phyloP scores from a whole-genome alignment of 768 basidiomycete species.

The Polyporus arcularius region DNA sequence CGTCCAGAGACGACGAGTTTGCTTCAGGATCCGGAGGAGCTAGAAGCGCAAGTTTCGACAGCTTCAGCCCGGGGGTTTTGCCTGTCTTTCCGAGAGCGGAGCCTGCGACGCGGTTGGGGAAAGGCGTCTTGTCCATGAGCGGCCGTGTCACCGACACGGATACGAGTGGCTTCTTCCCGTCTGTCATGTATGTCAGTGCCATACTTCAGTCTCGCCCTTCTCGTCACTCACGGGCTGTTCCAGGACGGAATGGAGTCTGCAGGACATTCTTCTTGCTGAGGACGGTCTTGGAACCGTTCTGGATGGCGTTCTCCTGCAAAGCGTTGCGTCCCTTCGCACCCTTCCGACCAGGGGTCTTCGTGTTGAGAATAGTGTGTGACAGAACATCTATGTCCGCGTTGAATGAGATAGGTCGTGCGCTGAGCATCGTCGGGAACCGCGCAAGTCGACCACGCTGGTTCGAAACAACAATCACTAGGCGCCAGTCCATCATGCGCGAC shows the following conservation, averaged over 20 bases:
- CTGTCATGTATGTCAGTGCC: not conserved
- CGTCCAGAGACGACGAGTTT: conserved; percentile 32
- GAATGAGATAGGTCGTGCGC: conserved; percentile 16
- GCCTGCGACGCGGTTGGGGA: conserved; percentile 54
- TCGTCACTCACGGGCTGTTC: conserved; percentile 29
- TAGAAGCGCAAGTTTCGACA: conserved; percentile 39
- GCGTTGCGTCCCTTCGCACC: conserved; percentile 39
- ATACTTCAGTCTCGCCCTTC: no score
- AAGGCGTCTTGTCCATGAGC: conserved; percentile 75
- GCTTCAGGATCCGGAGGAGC: conserved; percentile 24
- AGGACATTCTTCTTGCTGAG: conserved; percentile 41
- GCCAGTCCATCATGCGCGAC: not conserved
- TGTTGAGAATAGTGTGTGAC: conserved; percentile 10
- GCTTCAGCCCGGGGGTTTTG: conserved; percentile 33
- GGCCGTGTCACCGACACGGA: conserved; percentile 41
- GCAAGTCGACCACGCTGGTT: not conserved
- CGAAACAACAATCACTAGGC: not conserved
- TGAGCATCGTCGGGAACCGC: conserved; percentile 13
- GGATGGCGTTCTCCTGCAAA: conserved; percentile 52
- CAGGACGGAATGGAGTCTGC: conserved; percentile 38
- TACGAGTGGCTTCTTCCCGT: conserved; percentile 28
- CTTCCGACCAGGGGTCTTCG: conserved; percentile 60
- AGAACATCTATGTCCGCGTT: conserved; percentile 3
- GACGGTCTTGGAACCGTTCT: conserved; percentile 42
- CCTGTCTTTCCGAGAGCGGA: conserved; percentile 36